Evolutionary conservation across 306 rosid genomes (phyloP), one percentile per base, ranked within the genome.

Genomic region (Cicer chorassanicum): DNA sequence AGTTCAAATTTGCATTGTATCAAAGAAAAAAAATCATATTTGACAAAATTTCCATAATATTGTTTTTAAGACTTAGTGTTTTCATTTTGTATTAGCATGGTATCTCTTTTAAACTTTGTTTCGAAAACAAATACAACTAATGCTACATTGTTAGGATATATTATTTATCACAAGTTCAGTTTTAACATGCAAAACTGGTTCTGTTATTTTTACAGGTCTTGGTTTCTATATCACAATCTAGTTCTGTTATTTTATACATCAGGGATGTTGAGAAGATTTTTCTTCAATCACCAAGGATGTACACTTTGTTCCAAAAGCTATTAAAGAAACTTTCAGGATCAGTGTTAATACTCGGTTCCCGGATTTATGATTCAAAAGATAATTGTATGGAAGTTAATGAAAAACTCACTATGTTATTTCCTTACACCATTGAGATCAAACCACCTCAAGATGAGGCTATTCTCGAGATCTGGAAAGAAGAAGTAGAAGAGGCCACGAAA

Each of bases 301-400:
- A 82, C 76, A 80, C 73, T 82, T 81, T 90, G 81, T 81, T 94
- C 75, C 84, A 80, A 15, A 90, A 83, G 51, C 81, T 94, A 81
- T 54, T 91, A 62, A 72, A 85, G 83, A 94, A 88, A 75, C 89
- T 91, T 44, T 79, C 98, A 7, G 95, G 98, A 16, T 82, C 97
- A 1, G 85, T 94, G 62, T 55, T 94, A 73, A 82, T 94, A 75
- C 90, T 94, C 0, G 94, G 95, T 73, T 91, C 98, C 43, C 86
- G 74, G 65, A 77, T 75, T 86, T 65, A 73, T 24, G 90, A 88
- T 65, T 44, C 82, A 6, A 84, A 88, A 54, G 77, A 83, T 60
- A 81, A 46, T 24, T 70, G 82, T 46, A 65, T 54, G 67, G 87
- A 86, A 79, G 76, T 82, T 6, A 90, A 90, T 41, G 88, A 89